phyloP scores from a whole-genome alignment of 805 yeast genomes.

The Candida nanaspora region DNA sequence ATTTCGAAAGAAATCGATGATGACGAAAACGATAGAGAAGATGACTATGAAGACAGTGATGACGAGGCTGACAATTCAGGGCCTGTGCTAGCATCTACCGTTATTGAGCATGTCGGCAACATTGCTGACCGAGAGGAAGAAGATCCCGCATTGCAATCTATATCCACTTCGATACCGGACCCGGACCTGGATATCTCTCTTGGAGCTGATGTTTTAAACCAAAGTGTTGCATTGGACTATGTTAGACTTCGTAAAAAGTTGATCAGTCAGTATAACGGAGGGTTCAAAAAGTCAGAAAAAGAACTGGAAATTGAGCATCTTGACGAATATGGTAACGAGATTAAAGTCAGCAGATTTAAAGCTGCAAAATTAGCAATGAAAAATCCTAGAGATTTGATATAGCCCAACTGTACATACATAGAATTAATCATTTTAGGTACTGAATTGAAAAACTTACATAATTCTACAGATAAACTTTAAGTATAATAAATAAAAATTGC shows the following conservation, averaged over 20 bases:
- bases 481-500: no score
- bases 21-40: conserved; percentile 26
- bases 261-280: conserved; percentile 35
- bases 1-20: conserved; percentile 26
- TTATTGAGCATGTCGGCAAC: conserved; percentile 32
- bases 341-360: conserved; percentile 60
- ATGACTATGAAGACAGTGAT: conserved; percentile 25
- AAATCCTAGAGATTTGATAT: conserved; percentile 1
- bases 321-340: conserved; percentile 54
- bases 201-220: conserved; percentile 29
- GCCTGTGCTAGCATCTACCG: conserved; percentile 33
- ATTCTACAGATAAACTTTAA: no score
- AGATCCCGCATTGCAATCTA: conserved; percentile 9
- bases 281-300: conserved; percentile 36
- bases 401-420: no score
- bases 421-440: no score
- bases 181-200: conserved; percentile 23
- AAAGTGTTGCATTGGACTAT: conserved; percentile 50
- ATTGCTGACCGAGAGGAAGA: conserved; percentile 24
- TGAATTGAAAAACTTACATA: no score
- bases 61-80: conserved; percentile 31
- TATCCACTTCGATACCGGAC: conserved; percentile 12
- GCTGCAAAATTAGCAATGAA: conserved; percentile 35
- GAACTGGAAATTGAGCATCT: conserved; percentile 61
- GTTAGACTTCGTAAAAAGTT: conserved; percentile 48